Conservation (phyloP, 1,284 basidiomycete species). For the Ganoderma sp. region DNA sequence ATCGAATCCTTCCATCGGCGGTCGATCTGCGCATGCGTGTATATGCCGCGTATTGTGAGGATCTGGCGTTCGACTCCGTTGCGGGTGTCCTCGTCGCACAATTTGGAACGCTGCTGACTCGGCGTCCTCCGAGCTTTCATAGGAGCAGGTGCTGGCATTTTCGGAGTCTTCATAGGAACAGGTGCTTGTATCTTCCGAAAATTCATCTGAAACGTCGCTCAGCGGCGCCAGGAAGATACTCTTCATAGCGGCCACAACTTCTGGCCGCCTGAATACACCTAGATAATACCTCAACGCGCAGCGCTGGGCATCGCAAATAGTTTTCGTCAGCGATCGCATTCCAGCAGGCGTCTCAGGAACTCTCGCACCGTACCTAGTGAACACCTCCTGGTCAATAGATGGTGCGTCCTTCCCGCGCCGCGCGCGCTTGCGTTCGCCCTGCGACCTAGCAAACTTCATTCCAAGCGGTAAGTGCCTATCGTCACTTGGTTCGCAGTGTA, state of each 20-base stretch:
- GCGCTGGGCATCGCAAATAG: neutral
- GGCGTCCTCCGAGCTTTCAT: neutral
- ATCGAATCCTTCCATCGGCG: slow-evolving; percentile 62
- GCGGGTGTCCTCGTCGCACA: slow-evolving; percentile 48
- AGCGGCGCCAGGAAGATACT: neutral
- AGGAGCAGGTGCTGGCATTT: neutral
- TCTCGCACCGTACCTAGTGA: neutral
- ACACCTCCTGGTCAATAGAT: neutral
- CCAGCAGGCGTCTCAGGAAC: neutral
- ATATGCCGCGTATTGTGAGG: slow-evolving; percentile 66
- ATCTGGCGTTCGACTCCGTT: slow-evolving; percentile 60
- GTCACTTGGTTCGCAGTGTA: neutral
- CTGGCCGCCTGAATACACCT: neutral
- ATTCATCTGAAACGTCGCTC: neutral
- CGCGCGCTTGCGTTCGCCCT: neutral
- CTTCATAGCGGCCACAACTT: neutral
- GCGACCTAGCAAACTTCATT: neutral
- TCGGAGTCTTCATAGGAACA: neutral
- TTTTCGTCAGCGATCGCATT: neutral
- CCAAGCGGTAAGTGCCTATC: neutral
- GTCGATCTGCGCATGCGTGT: slow-evolving; percentile 64
- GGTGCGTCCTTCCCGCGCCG: neutral
- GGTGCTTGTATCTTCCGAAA: neutral
- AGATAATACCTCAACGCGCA: neutral
- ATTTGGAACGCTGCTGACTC: slow-evolving; percentile 43